A percentile compares a stretch with the other conserved stretches of the same genome.
phyloP scores from a whole-genome alignment of 1,139 yeast genomes.

The Lodderomyces pseudojiufengensis region DNA sequence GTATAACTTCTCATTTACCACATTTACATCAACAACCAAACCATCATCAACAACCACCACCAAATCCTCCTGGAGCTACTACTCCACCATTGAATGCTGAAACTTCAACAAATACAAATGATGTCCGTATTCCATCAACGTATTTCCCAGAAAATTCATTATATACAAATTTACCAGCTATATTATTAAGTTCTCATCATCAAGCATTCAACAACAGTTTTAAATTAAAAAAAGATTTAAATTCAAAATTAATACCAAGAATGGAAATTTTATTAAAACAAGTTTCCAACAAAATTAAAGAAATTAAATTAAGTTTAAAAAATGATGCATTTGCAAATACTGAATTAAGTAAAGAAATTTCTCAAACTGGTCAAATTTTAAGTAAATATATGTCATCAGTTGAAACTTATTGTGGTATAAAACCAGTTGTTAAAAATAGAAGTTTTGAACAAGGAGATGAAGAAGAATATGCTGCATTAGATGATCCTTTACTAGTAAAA shows the following conservation, averaged over 20 bases:
- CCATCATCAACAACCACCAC: too few species aligned
- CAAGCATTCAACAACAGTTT: constrained; percentile 24
- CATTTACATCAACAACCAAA: too few species aligned
- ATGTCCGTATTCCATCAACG: constrained; percentile 41
- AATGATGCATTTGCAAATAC: constrained; percentile 44
- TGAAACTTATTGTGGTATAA: constrained; percentile 29
- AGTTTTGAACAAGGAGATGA: constrained; percentile 20
- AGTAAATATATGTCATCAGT: constrained; percentile 30
- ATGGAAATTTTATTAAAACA: constrained; percentile 38
- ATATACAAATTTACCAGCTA: constrained; percentile 32
- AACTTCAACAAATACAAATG: constrained; percentile 15
- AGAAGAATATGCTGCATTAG: constrained; percentile 25
- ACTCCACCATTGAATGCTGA: constrained; percentile 7
- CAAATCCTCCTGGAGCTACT: constrained; percentile 3
- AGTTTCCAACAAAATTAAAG: constrained; percentile 39
- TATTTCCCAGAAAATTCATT: constrained; percentile 42
- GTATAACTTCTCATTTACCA: background rate
- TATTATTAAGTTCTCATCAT: constrained; percentile 37
- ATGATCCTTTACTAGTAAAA: constrained; percentile 44
- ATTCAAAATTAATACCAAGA: constrained; percentile 34
- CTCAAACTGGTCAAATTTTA: constrained; percentile 37
- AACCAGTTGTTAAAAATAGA: constrained; percentile 25
- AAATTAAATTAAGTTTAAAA: constrained; percentile 38
- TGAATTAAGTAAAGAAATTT: constrained; percentile 35
- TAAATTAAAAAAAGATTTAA: constrained; percentile 33